Conservation (phyloP, 148 eudicot species). For the Fagopyrum tataricum region DNA sequence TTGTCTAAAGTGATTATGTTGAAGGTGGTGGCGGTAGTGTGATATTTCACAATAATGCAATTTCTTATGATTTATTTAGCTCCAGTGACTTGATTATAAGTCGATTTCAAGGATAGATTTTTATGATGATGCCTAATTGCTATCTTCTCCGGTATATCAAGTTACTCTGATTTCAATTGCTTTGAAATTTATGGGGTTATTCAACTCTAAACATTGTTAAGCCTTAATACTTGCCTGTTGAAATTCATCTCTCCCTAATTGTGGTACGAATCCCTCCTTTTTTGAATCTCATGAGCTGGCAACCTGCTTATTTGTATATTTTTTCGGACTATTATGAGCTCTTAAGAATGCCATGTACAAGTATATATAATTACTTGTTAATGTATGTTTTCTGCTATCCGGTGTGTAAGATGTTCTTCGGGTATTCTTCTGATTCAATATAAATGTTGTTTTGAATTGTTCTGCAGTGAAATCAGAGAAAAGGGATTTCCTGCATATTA, state of each 20-base stretch:
- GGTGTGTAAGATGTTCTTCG: neutral
- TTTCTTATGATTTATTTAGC: neutral
- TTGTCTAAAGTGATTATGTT: neutral
- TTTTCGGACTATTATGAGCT: neutral
- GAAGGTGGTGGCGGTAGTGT: neutral
- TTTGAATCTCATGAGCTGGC: neutral
- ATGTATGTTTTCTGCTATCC: neutral
- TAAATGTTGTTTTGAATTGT: conserved; percentile 7
- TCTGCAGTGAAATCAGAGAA: conserved; percentile 52
- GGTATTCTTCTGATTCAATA: conserved; percentile 1
- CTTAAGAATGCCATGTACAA: neutral
- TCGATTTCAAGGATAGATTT: neutral
- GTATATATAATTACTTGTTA: no score
- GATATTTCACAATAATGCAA: no score
- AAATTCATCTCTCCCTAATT: neutral
- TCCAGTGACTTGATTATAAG: neutral
- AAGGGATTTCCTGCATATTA: conserved; percentile 84
- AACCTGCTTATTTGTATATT: neutral
- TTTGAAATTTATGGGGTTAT: neutral
- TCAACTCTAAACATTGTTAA: neutral
- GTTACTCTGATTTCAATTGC: neutral
- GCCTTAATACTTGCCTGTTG: neutral
- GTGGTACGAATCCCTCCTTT: neutral
- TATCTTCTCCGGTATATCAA: neutral
- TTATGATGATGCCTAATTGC: neutral